A percentile compares a stretch with the other conserved stretches of the same genome.
phyloP scores from a whole-genome alignment of 129 eudicot species.

The Solidago caesia region DNA sequence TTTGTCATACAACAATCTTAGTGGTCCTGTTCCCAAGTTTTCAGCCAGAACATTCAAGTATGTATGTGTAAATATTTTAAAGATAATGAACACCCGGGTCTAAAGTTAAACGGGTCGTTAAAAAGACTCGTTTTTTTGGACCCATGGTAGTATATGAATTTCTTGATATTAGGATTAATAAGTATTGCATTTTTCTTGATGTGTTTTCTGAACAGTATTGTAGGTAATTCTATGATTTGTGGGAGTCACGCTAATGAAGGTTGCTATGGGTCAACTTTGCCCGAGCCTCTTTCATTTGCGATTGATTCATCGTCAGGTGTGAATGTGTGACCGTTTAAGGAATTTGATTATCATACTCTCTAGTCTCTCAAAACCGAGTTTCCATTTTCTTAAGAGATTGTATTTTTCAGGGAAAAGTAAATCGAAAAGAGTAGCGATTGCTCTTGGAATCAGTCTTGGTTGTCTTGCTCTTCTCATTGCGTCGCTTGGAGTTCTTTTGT shows the following conservation, averaged over 20 bases:
- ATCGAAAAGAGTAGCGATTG: constrained; percentile 67
- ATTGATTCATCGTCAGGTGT: constrained; percentile 61
- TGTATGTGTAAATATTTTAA: constrained; percentile 27
- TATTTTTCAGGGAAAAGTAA: constrained; percentile 44
- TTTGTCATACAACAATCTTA: constrained; percentile 95
- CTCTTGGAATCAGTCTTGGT: constrained; percentile 72
- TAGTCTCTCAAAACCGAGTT: constrained; percentile 17
- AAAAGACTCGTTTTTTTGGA: constrained; percentile 14
- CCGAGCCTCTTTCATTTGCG: constrained; percentile 67
- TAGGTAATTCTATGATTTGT: constrained; percentile 84
- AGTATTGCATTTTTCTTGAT: background rate
- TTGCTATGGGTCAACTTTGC: constrained; percentile 59
- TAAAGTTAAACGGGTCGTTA: background rate
- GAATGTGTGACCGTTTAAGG: background rate
- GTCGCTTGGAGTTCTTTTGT: constrained; percentile 43
- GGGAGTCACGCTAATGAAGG: constrained; percentile 64
- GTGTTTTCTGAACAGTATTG: constrained; percentile 47
- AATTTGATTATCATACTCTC: background rate
- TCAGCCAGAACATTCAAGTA: constrained; percentile 88
- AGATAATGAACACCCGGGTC: constrained; percentile 6
- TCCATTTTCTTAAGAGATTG: background rate
- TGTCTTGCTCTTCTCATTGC: constrained; percentile 41
- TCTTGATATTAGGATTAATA: background rate
- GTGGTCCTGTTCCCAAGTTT: constrained; percentile 94
- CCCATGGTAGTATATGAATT: background rate